These are phyloP conservation scores for Blastomyces percursus DNA, from an alignment of 2,329 filamentous ascomycete genomes.

Conservation along the genomic window DNA sequence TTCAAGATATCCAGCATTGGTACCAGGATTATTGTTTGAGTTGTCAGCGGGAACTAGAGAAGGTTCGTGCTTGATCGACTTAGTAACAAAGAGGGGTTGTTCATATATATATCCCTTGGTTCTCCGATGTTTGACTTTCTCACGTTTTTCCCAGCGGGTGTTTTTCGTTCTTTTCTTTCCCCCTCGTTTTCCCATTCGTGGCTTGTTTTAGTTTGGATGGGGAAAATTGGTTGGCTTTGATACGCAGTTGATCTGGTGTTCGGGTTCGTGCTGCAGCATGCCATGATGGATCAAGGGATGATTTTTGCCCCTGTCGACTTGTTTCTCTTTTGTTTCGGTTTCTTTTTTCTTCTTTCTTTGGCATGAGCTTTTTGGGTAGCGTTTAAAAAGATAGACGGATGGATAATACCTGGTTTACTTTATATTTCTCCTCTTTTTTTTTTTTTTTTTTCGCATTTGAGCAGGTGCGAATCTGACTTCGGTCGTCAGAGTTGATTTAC, in stretches of 20 bases:
- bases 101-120: not conserved
- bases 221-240: not conserved
- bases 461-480: no score
- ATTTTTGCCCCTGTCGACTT: not conserved
- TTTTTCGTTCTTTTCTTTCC: constrained; percentile 9
- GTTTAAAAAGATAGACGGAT: no score
- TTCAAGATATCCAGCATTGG: constrained; percentile 43
- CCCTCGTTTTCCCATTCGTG: constrained; percentile 5
- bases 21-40: constrained; percentile 53
- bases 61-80: constrained; percentile 17
- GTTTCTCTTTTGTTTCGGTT: not conserved
- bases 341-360: not conserved
- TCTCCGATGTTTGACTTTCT: not conserved
- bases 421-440: no score
- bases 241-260: constrained; percentile 6
- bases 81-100: constrained; percentile 4
- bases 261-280: not conserved
- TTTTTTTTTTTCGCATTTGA: no score
- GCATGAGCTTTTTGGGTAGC: no score
- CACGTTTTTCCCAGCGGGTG: constrained; percentile 8
- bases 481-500: no score
- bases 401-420: not conserved
- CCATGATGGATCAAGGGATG: not conserved
- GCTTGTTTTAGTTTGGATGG: constrained; percentile 7
- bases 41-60: constrained; percentile 40